Evolutionary conservation across 371 early-diverging fungal species (phyloP).

Genomic region (Mortierella sp.): DNA sequence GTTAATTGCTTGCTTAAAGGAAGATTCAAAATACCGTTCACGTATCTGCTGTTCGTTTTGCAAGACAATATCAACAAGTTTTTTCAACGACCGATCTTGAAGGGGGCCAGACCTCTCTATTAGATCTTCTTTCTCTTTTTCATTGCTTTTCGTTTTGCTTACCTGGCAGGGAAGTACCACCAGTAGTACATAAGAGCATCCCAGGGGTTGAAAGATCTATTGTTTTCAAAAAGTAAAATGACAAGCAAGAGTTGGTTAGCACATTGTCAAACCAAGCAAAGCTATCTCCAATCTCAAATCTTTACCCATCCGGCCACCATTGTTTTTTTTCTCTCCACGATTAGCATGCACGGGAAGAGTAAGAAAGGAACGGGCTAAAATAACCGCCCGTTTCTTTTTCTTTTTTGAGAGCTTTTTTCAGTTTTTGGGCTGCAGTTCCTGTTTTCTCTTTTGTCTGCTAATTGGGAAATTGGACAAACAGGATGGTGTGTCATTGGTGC

Average conservation of each 20-base stretch:
- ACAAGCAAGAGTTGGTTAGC: not conserved
- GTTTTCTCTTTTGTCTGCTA: too few species aligned
- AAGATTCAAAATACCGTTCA: too few species aligned
- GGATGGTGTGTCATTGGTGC: not conserved
- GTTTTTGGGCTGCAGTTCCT: too few species aligned
- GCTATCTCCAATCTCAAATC: too few species aligned
- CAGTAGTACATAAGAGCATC: constrained; percentile 24
- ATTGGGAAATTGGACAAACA: not conserved
- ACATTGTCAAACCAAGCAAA: too few species aligned
- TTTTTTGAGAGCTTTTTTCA: constrained; percentile 1
- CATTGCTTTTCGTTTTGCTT: too few species aligned
- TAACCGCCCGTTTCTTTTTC: not conserved
- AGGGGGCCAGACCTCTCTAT: too few species aligned
- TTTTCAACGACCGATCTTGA: not conserved
- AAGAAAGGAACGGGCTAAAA: not conserved
- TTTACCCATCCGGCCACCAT: too few species aligned
- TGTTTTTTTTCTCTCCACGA: too few species aligned
- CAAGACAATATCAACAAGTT: too few species aligned
- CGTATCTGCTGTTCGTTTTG: not conserved
- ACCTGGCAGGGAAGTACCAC: constrained; percentile 55
- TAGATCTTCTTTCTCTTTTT: too few species aligned
- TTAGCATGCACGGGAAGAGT: not conserved
- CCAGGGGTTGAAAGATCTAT: constrained; percentile 36
- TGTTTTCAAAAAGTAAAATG: not conserved
- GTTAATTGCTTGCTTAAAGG: not conserved